Base-by-base conservation (phyloP, 2,329 filamentous ascomycete species). In the Hypoxylon sp. region DNA sequence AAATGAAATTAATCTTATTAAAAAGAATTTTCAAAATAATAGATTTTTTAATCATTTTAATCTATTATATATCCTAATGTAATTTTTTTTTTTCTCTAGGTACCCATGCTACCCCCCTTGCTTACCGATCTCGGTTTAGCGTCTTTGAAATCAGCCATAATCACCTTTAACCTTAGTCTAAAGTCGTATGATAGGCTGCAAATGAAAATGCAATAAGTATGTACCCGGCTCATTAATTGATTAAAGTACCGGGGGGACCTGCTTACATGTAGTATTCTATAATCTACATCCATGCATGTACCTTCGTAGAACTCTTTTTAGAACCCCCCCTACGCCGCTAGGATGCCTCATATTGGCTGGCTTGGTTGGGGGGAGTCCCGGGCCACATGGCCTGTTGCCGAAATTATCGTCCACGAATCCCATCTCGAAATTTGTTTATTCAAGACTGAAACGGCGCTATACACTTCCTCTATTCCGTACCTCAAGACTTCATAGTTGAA, bases 381-480 rank as follows among this genome's bases (percentile, higher is more conserved):
- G 46, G 20, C 17, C 7, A 30, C 34, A 48, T 60, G 48, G 52
- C 44, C 26, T 22, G 43, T 59, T 65, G 43, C 64, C 56, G 60
- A 66, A 66, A 47, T 60, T 60, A 66, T 63, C 44, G n/a, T 50
- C 49, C 53, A 56, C 52, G 48, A 53, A 64, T 59, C 17, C 46
- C 53, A 20, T 53, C 51, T 41, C 24, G 49, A 63, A 55, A 56
- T 43, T 28, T 28, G 32, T 47, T n/a, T n/a, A 54, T 11, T 32
- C 30, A 11, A 56, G 49, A 48, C 22, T 22, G 53, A 39, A 47
- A 51, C 50, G 13, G 24, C 20, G 51, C 30, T 43, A 8, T 47
- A 62, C 32, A 52, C 52, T 32, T 3, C 8, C 20, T 48, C 24
- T n/a, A 22, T 11, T 7, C 4, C 3, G n/a, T 43, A 7, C 39